Percentiles rank a stretch among this genome's conserved stretches.
These are phyloP conservation scores for Phyllosticta citriasiana DNA, from an alignment of 2,329 filamentous ascomycete genomes.

Conservation along the genomic window DNA sequence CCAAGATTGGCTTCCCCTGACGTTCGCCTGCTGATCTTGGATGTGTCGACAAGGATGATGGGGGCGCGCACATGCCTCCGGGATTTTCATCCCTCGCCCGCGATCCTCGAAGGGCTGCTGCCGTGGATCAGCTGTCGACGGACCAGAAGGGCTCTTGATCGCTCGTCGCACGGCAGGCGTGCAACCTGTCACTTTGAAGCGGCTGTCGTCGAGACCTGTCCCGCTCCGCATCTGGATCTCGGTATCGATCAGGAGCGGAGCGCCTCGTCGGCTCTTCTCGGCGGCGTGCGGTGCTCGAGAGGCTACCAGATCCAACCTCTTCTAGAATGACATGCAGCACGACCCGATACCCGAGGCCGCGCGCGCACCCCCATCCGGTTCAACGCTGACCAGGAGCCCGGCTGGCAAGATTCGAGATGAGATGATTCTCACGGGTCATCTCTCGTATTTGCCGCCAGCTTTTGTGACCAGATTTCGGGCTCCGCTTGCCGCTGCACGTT, in stretches of 20 bases:
- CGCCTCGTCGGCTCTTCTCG: neutral
- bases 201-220: conserved; percentile 1
- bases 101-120: neutral
- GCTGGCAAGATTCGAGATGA: neutral
- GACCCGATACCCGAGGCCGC: conserved; percentile 11
- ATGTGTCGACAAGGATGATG: conserved; percentile 4
- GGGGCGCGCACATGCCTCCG: conserved; percentile 5
- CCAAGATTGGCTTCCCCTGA: conserved; percentile 1
- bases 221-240: conserved; percentile 10
- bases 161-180: neutral
- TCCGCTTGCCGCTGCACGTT: conserved; percentile 8
- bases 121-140: conserved; percentile 4
- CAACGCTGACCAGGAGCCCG: conserved; percentile 5
- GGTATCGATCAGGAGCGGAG: conserved; percentile 8
- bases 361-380: conserved; percentile 1
- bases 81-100: neutral
- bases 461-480: conserved; percentile 1
- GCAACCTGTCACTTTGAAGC: conserved; percentile 8
- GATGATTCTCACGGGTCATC: conserved; percentile 3
- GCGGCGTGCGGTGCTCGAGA: neutral
- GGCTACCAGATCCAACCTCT: conserved; percentile 8
- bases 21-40: conserved; percentile 8
- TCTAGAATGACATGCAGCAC: conserved; percentile 9
- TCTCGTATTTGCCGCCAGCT: conserved; percentile 5
- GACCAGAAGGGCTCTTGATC: conserved; percentile 2